Evolutionary conservation across 2,329 filamentous ascomycete genomes (phyloP).

Genomic region (Cryoendolithus antarcticus): DNA sequence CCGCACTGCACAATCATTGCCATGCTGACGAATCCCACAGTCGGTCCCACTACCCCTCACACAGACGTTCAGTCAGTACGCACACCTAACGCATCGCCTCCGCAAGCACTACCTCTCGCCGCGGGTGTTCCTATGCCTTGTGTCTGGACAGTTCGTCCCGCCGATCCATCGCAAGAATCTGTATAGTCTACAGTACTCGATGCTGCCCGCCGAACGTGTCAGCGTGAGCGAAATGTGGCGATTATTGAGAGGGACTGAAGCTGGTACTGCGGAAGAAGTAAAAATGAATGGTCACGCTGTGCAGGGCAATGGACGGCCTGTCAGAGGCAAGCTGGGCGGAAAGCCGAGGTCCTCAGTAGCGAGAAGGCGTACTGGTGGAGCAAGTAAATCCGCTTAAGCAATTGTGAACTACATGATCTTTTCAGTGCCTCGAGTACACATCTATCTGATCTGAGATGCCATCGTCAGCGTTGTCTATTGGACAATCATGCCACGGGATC

Average conservation of each 20-base stretch:
- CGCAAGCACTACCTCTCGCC: conserved; percentile 91
- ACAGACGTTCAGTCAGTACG: conserved; percentile 97
- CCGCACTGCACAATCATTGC: background rate
- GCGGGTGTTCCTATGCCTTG: conserved; percentile 72
- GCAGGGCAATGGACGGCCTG: conserved; percentile 4
- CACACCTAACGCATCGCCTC: conserved; percentile 82
- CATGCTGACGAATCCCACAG: conserved; percentile 29
- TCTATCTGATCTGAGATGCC: too few species aligned
- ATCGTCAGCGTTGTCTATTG: too few species aligned
- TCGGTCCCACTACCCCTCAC: conserved; percentile 79
- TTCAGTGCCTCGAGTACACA: too few species aligned
- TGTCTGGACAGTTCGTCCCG: conserved; percentile 85
- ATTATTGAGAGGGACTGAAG: conserved; percentile 14
- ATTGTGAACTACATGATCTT: too few species aligned
- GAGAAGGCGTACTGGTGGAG: too few species aligned
- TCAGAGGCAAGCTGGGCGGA: too few species aligned
- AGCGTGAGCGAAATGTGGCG: conserved; percentile 76
- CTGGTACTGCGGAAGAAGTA: conserved; percentile 7
- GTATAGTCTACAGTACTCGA: conserved; percentile 95
- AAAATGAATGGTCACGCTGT: conserved; percentile 13
- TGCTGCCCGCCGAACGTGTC: conserved; percentile 74
- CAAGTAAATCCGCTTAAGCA: too few species aligned
- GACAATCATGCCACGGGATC: too few species aligned
- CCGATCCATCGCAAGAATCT: conserved; percentile 90
- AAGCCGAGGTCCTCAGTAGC: too few species aligned